Evolutionary conservation across 1,284 basidiomycete species (phyloP).

Genomic region (Mycena sp.): DNA sequence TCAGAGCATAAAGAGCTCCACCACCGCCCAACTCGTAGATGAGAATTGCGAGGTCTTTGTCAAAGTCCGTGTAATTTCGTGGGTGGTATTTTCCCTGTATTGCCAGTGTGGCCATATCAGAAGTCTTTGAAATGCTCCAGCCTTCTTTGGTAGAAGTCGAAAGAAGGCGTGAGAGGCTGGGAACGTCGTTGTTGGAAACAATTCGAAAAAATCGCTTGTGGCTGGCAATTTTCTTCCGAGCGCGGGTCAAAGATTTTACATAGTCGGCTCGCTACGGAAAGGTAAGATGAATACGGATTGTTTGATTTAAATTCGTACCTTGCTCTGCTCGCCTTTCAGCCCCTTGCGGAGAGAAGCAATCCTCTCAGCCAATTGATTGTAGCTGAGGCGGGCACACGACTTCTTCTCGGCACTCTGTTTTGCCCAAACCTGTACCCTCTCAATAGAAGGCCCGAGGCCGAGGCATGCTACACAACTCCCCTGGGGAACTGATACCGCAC

Average conservation of each 20-base stretch:
- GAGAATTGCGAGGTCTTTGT: too few relatives aligned
- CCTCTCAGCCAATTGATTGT: too few relatives aligned
- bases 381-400: too few relatives aligned
- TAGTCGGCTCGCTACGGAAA: too few relatives aligned
- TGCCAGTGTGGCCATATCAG: background rate
- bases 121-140: background rate
- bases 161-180: background rate
- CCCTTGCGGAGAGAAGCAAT: background rate
- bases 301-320: background rate
- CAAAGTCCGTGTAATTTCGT: too few relatives aligned
- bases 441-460: too few relatives aligned
- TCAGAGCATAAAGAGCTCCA: too few relatives aligned
- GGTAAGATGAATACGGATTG: background rate
- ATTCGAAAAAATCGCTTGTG: background rate
- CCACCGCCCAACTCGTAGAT: too few relatives aligned
- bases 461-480: too few relatives aligned
- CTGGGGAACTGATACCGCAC: background rate
- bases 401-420: too few relatives aligned
- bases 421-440: too few relatives aligned
- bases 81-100: too few relatives aligned
- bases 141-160: background rate
- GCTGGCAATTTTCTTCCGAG: background rate
- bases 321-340: constrained; percentile 5
- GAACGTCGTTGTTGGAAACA: background rate
- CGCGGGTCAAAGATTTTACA: background rate